Percentiles rank a stretch among this genome's conserved stretches.
Evolutionary conservation across 176 grass and related monocot species (phyloP).

Genomic region (Oryza meridionalis): DNA sequence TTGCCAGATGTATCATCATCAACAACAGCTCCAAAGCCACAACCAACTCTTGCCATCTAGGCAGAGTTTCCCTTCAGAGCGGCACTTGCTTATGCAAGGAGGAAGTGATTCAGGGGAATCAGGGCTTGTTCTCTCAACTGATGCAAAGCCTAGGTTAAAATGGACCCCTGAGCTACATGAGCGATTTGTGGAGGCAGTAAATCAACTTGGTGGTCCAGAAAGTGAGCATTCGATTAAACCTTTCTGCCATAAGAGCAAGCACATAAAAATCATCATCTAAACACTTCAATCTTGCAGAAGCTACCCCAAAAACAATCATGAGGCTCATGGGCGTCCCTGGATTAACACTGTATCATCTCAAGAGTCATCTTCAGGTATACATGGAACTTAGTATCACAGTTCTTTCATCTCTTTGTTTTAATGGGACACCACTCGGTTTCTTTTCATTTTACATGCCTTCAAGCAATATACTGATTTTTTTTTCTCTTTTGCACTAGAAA

Average conservation of each 20-base stretch:
- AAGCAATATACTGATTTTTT: conserved; percentile 48
- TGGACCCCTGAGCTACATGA: conserved; percentile 96
- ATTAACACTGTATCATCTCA: conserved; percentile 96
- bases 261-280: conserved; percentile 30
- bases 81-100: conserved; percentile 66
- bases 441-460: conserved; percentile 18
- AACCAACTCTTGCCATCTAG: conserved; percentile 69
- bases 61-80: conserved; percentile 69
- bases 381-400: conserved; percentile 35
- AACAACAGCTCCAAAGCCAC: conserved; percentile 74
- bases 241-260: conserved; percentile 18
- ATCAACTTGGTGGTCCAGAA: conserved; percentile 92
- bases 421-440: not conserved
- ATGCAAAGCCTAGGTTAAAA: conserved; percentile 99
- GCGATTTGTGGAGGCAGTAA: conserved; percentile 80
- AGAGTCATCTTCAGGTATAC: conserved; percentile 97
- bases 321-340: conserved; percentile 92
- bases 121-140: conserved; percentile 91
- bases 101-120: conserved; percentile 65
- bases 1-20: conserved; percentile 62
- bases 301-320: conserved; percentile 96
- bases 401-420: not conserved
- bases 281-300: conserved; percentile 57
- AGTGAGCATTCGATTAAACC: conserved; percentile 70
- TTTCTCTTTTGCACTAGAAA: conserved; percentile 69